Conservation (phyloP, 192 early-diverging fungal genomes). For the Backusella morwellensis region DNA sequence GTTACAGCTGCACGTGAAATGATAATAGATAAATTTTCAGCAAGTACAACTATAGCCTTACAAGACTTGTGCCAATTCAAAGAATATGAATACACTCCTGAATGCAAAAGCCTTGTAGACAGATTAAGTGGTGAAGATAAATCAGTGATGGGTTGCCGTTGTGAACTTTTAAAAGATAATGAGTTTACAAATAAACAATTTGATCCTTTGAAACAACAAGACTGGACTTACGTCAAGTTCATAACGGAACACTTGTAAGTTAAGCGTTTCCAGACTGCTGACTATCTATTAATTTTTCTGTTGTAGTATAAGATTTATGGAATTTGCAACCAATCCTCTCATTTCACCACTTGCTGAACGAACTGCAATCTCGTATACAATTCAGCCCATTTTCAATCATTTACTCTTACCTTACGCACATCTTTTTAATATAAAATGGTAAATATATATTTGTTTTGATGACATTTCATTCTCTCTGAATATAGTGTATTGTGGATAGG, state of each 20-base stretch:
- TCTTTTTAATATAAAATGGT: constrained; percentile 6
- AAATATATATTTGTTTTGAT: constrained; percentile 15
- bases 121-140: constrained; percentile 9
- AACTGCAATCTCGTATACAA: constrained; percentile 13
- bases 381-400: constrained; percentile 13
- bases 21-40: constrained; percentile 16
- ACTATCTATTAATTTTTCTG: constrained; percentile 15
- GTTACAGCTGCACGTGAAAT: constrained; percentile 17
- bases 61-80: constrained; percentile 23
- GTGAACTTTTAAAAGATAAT: constrained; percentile 7
- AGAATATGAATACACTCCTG: constrained; percentile 9
- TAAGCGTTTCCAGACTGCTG: constrained; percentile 14
- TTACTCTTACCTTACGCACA: constrained; percentile 7
- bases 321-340: neutral
- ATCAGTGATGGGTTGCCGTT: constrained; percentile 11
- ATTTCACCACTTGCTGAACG: neutral
- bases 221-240: constrained; percentile 17
- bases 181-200: constrained; percentile 9
- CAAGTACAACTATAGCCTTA: constrained; percentile 14
- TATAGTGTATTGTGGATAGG: constrained; percentile 6
- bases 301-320: constrained; percentile 7
- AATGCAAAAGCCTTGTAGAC: constrained; percentile 11
- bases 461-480: constrained; percentile 11
- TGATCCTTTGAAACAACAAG: constrained; percentile 16
- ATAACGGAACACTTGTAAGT: constrained; percentile 18